Percentiles rank a stretch among this genome's conserved stretches.
Conservation (phyloP, 2,329 filamentous ascomycete genomes). For the Diaporthe batatas region DNA sequence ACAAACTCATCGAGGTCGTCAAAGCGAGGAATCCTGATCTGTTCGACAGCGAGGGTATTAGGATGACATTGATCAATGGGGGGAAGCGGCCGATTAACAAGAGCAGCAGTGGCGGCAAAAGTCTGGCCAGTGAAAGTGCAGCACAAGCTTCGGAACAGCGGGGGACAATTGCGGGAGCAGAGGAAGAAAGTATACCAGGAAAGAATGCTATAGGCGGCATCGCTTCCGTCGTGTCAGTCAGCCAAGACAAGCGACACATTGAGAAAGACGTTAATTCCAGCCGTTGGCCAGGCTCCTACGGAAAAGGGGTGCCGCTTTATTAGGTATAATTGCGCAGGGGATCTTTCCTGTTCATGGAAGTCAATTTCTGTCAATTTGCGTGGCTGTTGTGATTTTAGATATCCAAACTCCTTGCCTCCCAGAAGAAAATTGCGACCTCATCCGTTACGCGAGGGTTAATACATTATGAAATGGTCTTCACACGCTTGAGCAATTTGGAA, state of each 20-base stretch:
- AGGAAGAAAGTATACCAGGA: background rate
- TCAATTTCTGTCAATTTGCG: background rate
- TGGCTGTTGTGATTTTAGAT: background rate
- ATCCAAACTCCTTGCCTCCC: background rate
- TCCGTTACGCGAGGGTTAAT: background rate
- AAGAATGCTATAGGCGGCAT: background rate
- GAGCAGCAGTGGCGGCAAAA: slow-evolving; percentile 10
- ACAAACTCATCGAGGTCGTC: slow-evolving; percentile 43
- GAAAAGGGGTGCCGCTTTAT: background rate
- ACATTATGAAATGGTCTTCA: background rate
- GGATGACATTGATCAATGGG: slow-evolving; percentile 17
- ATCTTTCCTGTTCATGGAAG: background rate
- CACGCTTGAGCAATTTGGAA: no score
- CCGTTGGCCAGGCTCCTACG: slow-evolving; percentile 1
- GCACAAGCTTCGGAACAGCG: background rate
- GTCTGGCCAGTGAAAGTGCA: background rate
- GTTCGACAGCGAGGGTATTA: slow-evolving; percentile 28
- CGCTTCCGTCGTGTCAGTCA: slow-evolving; percentile 11
- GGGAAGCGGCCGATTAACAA: background rate
- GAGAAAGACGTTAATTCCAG: slow-evolving; percentile 26
- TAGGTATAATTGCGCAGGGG: background rate
- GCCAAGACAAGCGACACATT: slow-evolving; percentile 8
- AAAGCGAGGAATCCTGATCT: slow-evolving; percentile 31
- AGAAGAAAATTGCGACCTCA: background rate
- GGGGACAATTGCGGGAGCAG: background rate